Evolutionary conservation across 305 asterid genomes (phyloP).

Genomic region (Solanum chacoense): DNA sequence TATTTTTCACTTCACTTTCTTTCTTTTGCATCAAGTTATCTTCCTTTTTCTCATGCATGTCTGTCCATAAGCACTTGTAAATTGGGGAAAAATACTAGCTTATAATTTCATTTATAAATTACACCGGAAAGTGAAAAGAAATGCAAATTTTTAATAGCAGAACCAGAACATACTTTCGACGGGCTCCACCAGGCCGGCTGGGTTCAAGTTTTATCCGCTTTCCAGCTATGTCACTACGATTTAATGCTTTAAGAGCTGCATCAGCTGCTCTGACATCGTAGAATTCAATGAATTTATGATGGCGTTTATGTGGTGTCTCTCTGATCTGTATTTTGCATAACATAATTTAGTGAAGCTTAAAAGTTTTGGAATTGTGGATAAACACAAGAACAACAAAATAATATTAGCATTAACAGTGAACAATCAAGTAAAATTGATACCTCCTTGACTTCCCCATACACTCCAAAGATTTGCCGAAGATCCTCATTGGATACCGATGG

Average conservation of each 20-base stretch:
- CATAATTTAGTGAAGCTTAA: background rate
- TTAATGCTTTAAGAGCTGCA: constrained; percentile 92
- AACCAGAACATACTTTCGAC: constrained; percentile 52
- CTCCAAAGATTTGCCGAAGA: constrained; percentile 70
- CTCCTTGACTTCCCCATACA: constrained; percentile 94
- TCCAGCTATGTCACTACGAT: constrained; percentile 93
- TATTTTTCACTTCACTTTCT: background rate
- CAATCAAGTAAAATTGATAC: constrained; percentile 19
- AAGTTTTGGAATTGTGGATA: background rate
- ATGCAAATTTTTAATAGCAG: background rate
- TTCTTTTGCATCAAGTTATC: background rate
- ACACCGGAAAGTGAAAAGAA: background rate
- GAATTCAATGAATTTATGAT: constrained; percentile 92
- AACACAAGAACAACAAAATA: background rate
- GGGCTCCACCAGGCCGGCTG: constrained; percentile 96
- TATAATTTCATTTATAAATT: background rate
- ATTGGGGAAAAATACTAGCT: background rate
- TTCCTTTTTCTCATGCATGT: background rate
- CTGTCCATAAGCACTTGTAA: background rate
- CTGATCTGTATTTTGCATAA: constrained; percentile 51
- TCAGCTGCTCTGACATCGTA: constrained; percentile 96
- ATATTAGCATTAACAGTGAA: constrained; percentile 12
- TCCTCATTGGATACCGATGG: constrained; percentile 60
- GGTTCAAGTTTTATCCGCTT: constrained; percentile 98
- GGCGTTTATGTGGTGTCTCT: constrained; percentile 94